These are phyloP conservation scores for Lyophyllum shimeji DNA, from an alignment of 768 basidiomycete genomes.

Conservation along the genomic window DNA sequence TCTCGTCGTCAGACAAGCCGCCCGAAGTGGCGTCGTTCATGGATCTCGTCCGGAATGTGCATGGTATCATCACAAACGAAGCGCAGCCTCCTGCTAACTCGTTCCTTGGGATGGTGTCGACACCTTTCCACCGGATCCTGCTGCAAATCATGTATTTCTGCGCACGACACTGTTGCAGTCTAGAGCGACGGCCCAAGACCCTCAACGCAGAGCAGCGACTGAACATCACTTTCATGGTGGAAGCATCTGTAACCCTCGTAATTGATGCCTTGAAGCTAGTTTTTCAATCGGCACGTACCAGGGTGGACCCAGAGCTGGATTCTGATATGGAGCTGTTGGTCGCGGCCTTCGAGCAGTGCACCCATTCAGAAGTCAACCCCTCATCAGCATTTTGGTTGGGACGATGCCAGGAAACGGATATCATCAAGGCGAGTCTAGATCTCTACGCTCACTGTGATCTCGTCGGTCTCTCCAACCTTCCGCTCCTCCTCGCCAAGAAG, in stretches of 20 bases:
- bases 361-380: conserved; percentile 60
- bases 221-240: conserved; percentile 56
- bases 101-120: conserved; percentile 60
- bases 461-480: conserved; percentile 65
- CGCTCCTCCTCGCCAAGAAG: conserved; percentile 59
- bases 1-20: conserved; percentile 55
- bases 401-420: conserved; percentile 76
- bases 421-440: conserved; percentile 74
- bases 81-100: conserved; percentile 74
- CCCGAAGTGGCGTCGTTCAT: conserved; percentile 59
- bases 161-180: conserved; percentile 55
- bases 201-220: conserved; percentile 64
- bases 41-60: conserved; percentile 58
- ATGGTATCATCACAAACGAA: conserved; percentile 68
- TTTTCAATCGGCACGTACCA: conserved; percentile 61
- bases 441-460: conserved; percentile 70
- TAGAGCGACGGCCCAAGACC: conserved; percentile 46
- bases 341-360: conserved; percentile 82
- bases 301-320: conserved; percentile 65
- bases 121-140: conserved; percentile 77
- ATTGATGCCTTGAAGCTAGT: conserved; percentile 66
- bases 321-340: conserved; percentile 80
- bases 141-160: conserved; percentile 83
- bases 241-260: conserved; percentile 61
- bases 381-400: conserved; percentile 79